These are phyloP conservation scores for Penicillium desertorum DNA, from an alignment of 495 filamentous ascomycete genomes.

Conservation along the genomic window DNA sequence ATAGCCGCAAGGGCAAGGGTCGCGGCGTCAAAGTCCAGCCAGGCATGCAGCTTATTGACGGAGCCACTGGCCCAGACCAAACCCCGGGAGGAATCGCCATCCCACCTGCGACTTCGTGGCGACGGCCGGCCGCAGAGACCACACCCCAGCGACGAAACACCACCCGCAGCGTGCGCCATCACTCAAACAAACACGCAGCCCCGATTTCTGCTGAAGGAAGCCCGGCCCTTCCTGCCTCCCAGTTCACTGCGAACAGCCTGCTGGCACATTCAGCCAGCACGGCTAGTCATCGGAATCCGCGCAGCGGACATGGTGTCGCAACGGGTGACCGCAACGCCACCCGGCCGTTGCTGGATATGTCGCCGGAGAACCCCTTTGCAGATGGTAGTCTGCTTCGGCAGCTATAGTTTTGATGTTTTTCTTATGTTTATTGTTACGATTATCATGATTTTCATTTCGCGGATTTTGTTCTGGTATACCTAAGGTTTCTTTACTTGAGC, in stretches of 20 bases:
- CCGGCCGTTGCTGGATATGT: constrained; percentile 58
- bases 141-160: constrained; percentile 34
- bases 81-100: constrained; percentile 44
- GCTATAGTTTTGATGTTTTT: constrained; percentile 15
- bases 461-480: not conserved
- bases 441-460: not conserved
- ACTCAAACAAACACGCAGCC: constrained; percentile 10
- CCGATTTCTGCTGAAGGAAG: constrained; percentile 23
- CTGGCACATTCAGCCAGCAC: constrained; percentile 30
- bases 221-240: constrained; percentile 22
- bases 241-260: constrained; percentile 43
- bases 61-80: constrained; percentile 56
- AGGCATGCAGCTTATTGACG: constrained; percentile 63
- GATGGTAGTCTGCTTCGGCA: constrained; percentile 54
- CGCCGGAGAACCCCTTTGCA: constrained; percentile 50
- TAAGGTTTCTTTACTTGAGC: not conserved
- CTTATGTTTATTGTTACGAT: not conserved
- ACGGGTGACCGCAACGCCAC: constrained; percentile 51
- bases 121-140: constrained; percentile 31
- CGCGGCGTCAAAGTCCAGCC: constrained; percentile 63
- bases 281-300: constrained; percentile 20
- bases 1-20: constrained; percentile 66
- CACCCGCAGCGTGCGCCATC: constrained; percentile 28
- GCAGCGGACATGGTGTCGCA: constrained; percentile 52
- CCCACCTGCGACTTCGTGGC: constrained; percentile 55